Conservation (phyloP, 2,329 filamentous ascomycete species). For the Ramularia endophylla region DNA sequence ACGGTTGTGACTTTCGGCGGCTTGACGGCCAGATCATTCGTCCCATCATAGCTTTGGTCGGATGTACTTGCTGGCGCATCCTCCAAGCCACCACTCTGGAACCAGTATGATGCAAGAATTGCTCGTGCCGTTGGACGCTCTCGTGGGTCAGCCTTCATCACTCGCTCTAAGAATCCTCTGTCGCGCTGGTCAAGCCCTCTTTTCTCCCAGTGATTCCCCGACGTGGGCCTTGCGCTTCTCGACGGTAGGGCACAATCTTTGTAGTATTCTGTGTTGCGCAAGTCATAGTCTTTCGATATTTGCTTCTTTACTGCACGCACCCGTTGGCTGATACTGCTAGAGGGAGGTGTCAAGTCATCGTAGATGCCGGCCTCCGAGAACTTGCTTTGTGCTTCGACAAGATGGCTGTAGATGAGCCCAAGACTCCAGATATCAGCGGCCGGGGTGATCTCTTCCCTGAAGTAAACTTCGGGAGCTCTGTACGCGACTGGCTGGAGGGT, state of each 20-base stretch:
- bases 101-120: constrained; percentile 18
- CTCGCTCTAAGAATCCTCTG: constrained; percentile 21
- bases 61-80: background rate
- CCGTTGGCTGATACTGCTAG: constrained; percentile 13
- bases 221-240: constrained; percentile 9
- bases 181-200: constrained; percentile 21
- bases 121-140: constrained; percentile 20
- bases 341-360: constrained; percentile 17
- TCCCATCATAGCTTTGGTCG: background rate
- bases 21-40: background rate
- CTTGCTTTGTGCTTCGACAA: constrained; percentile 23
- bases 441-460: constrained; percentile 23
- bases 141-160: constrained; percentile 22
- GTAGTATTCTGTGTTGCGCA: constrained; percentile 20
- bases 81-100: constrained; percentile 3
- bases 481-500: constrained; percentile 26
- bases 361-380: constrained; percentile 24
- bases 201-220: constrained; percentile 20
- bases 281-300: constrained; percentile 24
- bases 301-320: constrained; percentile 18
- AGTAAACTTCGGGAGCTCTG: constrained; percentile 27
- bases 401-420: constrained; percentile 25
- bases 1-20: background rate
- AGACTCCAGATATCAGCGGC: constrained; percentile 27
- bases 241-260: constrained; percentile 17